Evolutionary conservation across 495 filamentous ascomycete genomes (phyloP), one percentile per base, ranked within the genome.

Genomic region (Parmelia sp.): DNA sequence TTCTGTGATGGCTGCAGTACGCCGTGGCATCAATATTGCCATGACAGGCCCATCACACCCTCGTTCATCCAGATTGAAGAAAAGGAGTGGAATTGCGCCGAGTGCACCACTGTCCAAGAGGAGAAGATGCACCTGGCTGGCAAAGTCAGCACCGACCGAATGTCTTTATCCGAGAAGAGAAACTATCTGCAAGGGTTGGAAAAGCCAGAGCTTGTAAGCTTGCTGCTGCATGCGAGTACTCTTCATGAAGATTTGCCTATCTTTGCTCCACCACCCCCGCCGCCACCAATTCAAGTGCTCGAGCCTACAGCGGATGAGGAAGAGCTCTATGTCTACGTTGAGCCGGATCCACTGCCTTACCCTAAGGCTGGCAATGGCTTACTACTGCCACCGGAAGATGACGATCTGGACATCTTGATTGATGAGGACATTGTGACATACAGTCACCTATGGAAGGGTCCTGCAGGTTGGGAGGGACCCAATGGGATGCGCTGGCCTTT

Each of bases 1-100:
- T 94, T 96, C 72, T 98, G 94, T 76, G 92, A 96, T 74, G 87
- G 85, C 17, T 98, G 94, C 78, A 92, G 94, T 71, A 80, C 79
- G 15, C 83, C 88, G 21, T 98, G 92, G 84, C 94, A 98, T 73
- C 92, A 96, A 74, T 82, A 83, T 66, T 97, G 94, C 70, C 92
- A 97, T 73, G 84, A 94, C 67, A 92, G 94, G 1, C 82, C 82
- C 7, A 92, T 98, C 67, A 78, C 80, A 11, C 82, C 86, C 64
- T 83, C 89, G 15, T 84, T 89, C 11, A 83, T 96, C 6, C 71
- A 77, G 19, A 78, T 86, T 37, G 78, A 87, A 65, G 85, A 87
- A 58, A 82, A 80, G 61, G 83, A 87, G 65, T 98, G 94, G 93
- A 84, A 86, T 69, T 98, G 94, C 73, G 72, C 72, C 8, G 78